Evolutionary conservation across 169 alveolate species (phyloP).

Genomic region (Besnoitia besnoiti): DNA sequence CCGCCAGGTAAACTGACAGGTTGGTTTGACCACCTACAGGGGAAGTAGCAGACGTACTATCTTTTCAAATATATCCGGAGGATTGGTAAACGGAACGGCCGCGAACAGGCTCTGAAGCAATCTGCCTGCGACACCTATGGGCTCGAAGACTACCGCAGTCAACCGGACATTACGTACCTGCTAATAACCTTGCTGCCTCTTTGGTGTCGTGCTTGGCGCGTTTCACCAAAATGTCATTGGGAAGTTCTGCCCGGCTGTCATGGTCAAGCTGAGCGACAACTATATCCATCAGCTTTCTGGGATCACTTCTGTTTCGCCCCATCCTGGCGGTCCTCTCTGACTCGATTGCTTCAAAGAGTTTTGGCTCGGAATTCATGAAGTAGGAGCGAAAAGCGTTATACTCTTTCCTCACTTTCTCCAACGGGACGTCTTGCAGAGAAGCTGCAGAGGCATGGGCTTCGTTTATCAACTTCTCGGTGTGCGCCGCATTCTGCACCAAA

Average conservation of each 20-base stretch:
- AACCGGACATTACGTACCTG: background rate
- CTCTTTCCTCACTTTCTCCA: background rate
- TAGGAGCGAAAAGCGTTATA: conserved; percentile 8
- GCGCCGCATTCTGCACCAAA: background rate
- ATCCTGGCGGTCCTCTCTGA: background rate
- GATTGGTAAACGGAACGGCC: too few species aligned
- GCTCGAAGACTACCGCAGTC: too few species aligned
- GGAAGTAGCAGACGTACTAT: too few species aligned
- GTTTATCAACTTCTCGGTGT: background rate
- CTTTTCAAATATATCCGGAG: too few species aligned
- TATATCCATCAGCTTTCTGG: background rate
- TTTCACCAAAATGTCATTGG: background rate
- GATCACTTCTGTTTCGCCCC: background rate
- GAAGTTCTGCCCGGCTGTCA: background rate
- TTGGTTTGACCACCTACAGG: background rate
- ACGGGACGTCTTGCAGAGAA: background rate
- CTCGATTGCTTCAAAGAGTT: background rate
- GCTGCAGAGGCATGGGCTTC: background rate
- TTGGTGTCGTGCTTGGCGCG: conserved; percentile 28
- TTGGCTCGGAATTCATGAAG: background rate
- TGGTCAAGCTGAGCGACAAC: background rate
- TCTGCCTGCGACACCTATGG: too few species aligned
- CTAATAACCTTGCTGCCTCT: background rate
- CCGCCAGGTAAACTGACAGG: background rate
- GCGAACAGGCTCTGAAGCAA: too few species aligned